Conservation (phyloP, 2,329 filamentous ascomycete genomes). For the Akanthomyces dipterigenus region DNA sequence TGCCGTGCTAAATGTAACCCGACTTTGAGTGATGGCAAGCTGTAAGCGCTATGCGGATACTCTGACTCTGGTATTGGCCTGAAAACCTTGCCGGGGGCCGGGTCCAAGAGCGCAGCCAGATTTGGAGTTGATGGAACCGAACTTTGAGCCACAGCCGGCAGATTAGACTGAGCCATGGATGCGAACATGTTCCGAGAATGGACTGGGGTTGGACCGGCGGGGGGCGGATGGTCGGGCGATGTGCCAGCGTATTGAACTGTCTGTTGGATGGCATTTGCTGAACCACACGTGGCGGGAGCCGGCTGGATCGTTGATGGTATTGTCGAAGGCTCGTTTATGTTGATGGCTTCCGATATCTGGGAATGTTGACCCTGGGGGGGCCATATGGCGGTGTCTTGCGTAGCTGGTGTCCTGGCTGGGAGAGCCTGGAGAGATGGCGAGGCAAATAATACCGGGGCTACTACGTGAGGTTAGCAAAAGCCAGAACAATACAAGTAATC, state of each 20-base stretch:
- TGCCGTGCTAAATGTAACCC: constrained; percentile 41
- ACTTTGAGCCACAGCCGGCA: background rate
- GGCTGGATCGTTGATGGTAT: background rate
- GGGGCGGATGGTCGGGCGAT: background rate
- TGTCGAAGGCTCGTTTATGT: background rate
- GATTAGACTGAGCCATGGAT: background rate
- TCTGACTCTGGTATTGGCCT: constrained; percentile 24
- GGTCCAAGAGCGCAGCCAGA: background rate
- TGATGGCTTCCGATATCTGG: background rate
- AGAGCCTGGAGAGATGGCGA: background rate
- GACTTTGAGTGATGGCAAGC: constrained; percentile 33
- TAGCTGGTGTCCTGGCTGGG: background rate
- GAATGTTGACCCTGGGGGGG: background rate
- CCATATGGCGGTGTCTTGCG: background rate
- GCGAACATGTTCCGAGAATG: background rate
- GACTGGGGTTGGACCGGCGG: background rate
- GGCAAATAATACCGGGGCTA: background rate
- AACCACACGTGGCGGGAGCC: background rate
- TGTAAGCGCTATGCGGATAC: constrained; percentile 34
- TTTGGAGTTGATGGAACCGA: background rate
- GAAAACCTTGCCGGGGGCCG: background rate
- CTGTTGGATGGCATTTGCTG: too few species aligned
- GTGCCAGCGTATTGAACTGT: background rate
- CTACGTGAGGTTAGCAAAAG: background rate
- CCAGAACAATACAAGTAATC: background rate